Evolutionary conservation across 1,284 basidiomycete genomes (phyloP).

Genomic region (Cryptococcus deneoformans): DNA sequence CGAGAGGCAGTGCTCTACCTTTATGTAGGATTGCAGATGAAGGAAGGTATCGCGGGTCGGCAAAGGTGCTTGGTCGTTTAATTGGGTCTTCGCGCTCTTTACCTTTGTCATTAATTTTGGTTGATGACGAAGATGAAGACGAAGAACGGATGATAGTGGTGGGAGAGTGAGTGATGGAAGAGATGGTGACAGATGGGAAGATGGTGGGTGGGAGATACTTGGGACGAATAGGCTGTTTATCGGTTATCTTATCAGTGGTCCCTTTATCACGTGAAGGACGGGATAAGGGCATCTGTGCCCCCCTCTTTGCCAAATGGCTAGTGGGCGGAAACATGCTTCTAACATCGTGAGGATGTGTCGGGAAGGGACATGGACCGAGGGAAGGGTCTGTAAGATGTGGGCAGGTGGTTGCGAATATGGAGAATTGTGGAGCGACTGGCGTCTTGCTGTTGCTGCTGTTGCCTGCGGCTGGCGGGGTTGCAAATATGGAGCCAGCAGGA

Average conservation of each 20-base stretch:
- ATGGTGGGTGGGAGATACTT: neutral
- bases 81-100: neutral
- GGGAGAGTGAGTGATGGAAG: neutral
- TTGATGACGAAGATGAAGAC: neutral
- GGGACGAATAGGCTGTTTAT: neutral
- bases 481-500: neutral
- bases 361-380: constrained; percentile 18
- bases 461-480: neutral
- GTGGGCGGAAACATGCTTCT: constrained; percentile 16
- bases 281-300: neutral
- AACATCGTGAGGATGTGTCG: constrained; percentile 17
- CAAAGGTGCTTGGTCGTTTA: neutral
- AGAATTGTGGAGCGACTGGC: constrained; percentile 2
- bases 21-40: constrained; percentile 11
- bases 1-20: constrained; percentile 14
- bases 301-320: constrained; percentile 6
- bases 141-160: neutral
- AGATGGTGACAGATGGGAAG: neutral
- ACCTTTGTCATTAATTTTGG: neutral
- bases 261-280: neutral
- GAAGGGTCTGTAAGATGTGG: constrained; percentile 12
- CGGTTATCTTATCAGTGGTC: neutral
- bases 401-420: constrained; percentile 14
- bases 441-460: neutral
- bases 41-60: constrained; percentile 13